Evolutionary conservation across 805 yeast species (phyloP), one percentile per base, ranked within the genome.

Genomic region (Saitoella complicata): DNA sequence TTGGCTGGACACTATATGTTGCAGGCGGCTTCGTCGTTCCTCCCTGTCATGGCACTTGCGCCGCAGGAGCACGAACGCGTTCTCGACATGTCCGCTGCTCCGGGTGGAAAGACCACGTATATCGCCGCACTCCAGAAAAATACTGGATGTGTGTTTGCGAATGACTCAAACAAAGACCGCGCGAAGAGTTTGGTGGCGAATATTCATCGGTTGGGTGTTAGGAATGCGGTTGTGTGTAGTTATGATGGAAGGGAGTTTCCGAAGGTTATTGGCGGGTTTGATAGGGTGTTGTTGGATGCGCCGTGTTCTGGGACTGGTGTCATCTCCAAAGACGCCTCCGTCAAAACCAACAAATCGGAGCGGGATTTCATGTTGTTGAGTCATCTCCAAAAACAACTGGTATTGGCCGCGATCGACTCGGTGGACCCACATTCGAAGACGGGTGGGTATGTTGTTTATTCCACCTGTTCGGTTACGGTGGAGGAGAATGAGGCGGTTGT

Each of bases 271-370:
- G 98, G 98, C 54, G 99, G 99, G 0, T 91, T 91, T 56, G 97
- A 91, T 62, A 76, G 98, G 64, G 78, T 91, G 37, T 67, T 91
- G 51, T 70, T 91, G 54, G 99, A 91, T 71, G 98, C 99, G 33
- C 99, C 99, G 53, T 91, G 99, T 67, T 86, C 98, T 5, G 99
- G 99, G 68, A 88, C 98, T 2, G 99, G 99, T 66, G 98, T 91
- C 54, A 91, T 91, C 59, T 91, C 95, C 49, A 91, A 91, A 67
- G 98, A 91, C 67, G 94, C 85, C 59, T 78, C 84, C 44, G 97
- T 91, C 50, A 91, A 91, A 65, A 79, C 82, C 9, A 79, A 81
- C 51, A 80, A 97, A 70, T 86, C 94, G 13, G 96, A 86, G 60
- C 86, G 86, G 64, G 99, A 91, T 64, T 91, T 88, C 65, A 79